phyloP scores from a whole-genome alignment of 805 yeast species.

The Myxozyma neglecta region DNA sequence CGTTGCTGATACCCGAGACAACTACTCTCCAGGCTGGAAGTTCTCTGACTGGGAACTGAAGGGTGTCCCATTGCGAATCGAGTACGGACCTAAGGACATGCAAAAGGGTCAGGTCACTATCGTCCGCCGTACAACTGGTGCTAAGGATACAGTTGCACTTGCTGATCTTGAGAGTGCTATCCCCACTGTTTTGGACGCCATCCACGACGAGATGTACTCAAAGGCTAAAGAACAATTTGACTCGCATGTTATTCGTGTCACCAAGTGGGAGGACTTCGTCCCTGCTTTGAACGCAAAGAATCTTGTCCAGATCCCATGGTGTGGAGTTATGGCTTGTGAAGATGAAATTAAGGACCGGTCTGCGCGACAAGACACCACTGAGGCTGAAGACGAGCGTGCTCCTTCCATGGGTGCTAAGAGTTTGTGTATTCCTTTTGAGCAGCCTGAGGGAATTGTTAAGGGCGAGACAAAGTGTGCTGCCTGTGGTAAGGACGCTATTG shows the following conservation, averaged over 20 bases:
- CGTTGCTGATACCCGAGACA: conserved; percentile 84
- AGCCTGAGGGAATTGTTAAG: conserved; percentile 57
- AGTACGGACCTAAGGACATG: conserved; percentile 94
- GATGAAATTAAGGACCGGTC: conserved; percentile 92
- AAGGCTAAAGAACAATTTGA: conserved; percentile 84
- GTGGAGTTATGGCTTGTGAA: conserved; percentile 92
- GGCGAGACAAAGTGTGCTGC: conserved; percentile 80
- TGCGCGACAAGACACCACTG: conserved; percentile 71
- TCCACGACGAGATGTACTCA: conserved; percentile 72
- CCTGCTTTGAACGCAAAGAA: conserved; percentile 89
- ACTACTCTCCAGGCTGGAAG: conserved; percentile 98
- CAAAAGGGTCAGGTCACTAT: conserved; percentile 76
- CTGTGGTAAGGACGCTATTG: conserved; percentile 70
- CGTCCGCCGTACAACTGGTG: conserved; percentile 89
- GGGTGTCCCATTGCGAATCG: conserved; percentile 92
- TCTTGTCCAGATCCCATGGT: conserved; percentile 93
- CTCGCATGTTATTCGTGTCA: conserved; percentile 75
- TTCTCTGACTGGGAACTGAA: conserved; percentile 95
- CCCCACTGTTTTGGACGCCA: conserved; percentile 74
- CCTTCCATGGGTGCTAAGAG: conserved; percentile 99
- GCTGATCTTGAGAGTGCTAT: conserved; percentile 63
- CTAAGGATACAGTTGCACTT: conserved; percentile 66
- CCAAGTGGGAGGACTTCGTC: conserved; percentile 88
- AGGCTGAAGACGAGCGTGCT: conserved; percentile 89
- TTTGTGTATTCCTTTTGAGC: conserved; percentile 92